Conservation (phyloP, 352 stramenopile genomes). For the Phytophthora multivora region DNA sequence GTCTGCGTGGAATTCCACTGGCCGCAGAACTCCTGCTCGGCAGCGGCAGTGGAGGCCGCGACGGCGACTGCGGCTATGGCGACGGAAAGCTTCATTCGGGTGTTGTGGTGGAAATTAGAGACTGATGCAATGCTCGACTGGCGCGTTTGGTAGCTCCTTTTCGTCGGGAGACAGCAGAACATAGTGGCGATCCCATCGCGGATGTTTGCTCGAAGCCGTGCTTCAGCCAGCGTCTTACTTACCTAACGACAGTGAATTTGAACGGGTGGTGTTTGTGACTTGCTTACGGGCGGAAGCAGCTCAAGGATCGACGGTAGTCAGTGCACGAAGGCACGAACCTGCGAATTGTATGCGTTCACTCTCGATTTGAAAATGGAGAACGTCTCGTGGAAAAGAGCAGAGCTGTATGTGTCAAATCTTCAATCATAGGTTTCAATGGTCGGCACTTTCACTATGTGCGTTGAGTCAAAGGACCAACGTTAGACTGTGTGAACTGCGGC, state of each 20-base stretch:
- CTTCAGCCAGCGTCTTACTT: neutral
- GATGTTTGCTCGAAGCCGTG: neutral
- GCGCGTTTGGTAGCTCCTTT: slow-evolving; percentile 9
- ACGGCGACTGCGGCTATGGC: neutral
- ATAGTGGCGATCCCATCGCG: neutral
- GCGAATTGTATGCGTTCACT: neutral
- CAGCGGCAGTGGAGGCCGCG: neutral
- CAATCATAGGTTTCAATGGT: neutral
- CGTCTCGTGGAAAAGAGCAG: neutral
- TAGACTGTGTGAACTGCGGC: slow-evolving; percentile 11
- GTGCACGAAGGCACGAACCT: neutral
- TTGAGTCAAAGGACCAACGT: neutral
- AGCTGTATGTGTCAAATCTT: neutral
- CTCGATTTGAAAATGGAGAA: neutral
- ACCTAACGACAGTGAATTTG: neutral
- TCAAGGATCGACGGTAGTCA: neutral
- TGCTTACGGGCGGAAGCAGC: neutral
- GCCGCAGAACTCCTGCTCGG: slow-evolving; percentile 28
- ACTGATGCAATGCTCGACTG: neutral
- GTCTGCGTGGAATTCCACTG: slow-evolving; percentile 28
- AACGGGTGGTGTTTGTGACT: neutral
- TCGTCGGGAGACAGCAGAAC: slow-evolving; percentile 2
- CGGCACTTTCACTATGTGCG: neutral
- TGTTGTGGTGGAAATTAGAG: neutral
- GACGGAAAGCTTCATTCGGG: slow-evolving; percentile 19